These are phyloP conservation scores for Chaetomiaceae sp. DNA, from an alignment of 2,329 filamentous ascomycete genomes.

Conservation along the genomic window DNA sequence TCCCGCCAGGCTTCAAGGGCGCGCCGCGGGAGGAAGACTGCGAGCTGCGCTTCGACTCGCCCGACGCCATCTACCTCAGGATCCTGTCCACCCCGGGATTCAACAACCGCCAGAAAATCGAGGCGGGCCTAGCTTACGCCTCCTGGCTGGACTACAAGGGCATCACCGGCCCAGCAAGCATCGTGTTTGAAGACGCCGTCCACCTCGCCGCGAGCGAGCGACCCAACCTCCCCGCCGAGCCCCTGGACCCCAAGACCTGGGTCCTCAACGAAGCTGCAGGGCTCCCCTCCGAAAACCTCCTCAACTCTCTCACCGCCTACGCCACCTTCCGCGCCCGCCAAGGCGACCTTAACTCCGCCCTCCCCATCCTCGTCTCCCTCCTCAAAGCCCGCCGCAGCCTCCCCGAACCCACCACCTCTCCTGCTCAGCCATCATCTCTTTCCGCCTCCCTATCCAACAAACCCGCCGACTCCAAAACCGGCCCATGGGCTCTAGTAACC, in stretches of 20 bases:
- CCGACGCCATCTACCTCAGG: slow-evolving; percentile 75
- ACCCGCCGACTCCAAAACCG: slow-evolving; percentile 6
- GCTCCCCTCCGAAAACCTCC: slow-evolving; percentile 64
- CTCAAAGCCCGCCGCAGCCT: slow-evolving; percentile 70
- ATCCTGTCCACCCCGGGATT: slow-evolving; percentile 79
- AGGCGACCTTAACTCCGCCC: slow-evolving; percentile 61
- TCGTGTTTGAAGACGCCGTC: slow-evolving; percentile 72
- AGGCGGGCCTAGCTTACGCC: slow-evolving; percentile 77
- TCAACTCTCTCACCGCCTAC: slow-evolving; percentile 70
- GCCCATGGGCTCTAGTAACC: slow-evolving; percentile 23
- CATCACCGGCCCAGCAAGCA: slow-evolving; percentile 58
- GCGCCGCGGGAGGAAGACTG: slow-evolving; percentile 74
- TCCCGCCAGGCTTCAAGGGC: slow-evolving; percentile 58
- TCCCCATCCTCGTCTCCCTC: slow-evolving; percentile 82
- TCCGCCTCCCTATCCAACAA: slow-evolving; percentile 14
- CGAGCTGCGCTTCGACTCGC: slow-evolving; percentile 61
- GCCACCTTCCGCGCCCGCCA: slow-evolving; percentile 72
- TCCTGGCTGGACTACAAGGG: slow-evolving; percentile 80
- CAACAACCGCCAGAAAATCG: slow-evolving; percentile 69
- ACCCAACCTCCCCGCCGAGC: slow-evolving; percentile 34
- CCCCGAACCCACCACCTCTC: slow-evolving; percentile 29
- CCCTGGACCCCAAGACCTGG: slow-evolving; percentile 57
- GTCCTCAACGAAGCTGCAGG: slow-evolving; percentile 57
- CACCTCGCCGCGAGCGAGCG: slow-evolving; percentile 65
- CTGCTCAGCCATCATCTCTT: slow-evolving; percentile 25